Evolutionary conservation across 1,139 yeast genomes (phyloP), one percentile per base, ranked within the genome.

Genomic region (Blastobotrys proliferans): DNA sequence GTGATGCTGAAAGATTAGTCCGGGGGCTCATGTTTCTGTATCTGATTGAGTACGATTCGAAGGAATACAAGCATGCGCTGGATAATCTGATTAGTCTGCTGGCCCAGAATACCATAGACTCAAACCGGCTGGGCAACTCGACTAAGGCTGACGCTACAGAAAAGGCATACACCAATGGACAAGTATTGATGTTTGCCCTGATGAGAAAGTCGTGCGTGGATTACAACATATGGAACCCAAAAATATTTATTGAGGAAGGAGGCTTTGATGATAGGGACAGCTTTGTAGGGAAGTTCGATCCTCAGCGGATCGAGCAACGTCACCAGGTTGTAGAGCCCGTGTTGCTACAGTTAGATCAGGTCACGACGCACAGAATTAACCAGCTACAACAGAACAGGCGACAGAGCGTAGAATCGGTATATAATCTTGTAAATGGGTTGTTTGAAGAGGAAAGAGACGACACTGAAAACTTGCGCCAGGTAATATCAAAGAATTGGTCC

Each of bases 11-110:
- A 14, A 31, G 45, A n/a, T 14, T 37, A 11, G 19, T 28, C n/a
- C 19, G 34, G 17, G 37, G 35, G n/a, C 13, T 41, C 14, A 31
- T 33, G 38, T 41, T 41, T 14, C 5, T 41, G 35, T 41, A 32
- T 29, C 29, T 41, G 30, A 37, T 20, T 11, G 41, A 30, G 20
- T 5, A 13, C 16, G 25, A 32, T 10, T 18, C 42, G 21, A 17
- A 21, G 18, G 10, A 22, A 16, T 22, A 11, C 16, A 21, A 11
- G 6, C 10, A 13, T 10, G 27, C 42, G 21, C 33, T 39, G 27
- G 26, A 35, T 4, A 31, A 18, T 19, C 30, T 39, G 27, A 11
- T 39, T 16, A 33, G 38, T 2, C 18, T 33, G 4, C 17, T 38
- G 14, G 35, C 22, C 4, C 4, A 6, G 9, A 36, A 36, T 4